Percentiles rank a stretch among this genome's conserved stretches.
Conservation (phyloP, 768 basidiomycete genomes). For the Termitomyces eurrhizus region DNA sequence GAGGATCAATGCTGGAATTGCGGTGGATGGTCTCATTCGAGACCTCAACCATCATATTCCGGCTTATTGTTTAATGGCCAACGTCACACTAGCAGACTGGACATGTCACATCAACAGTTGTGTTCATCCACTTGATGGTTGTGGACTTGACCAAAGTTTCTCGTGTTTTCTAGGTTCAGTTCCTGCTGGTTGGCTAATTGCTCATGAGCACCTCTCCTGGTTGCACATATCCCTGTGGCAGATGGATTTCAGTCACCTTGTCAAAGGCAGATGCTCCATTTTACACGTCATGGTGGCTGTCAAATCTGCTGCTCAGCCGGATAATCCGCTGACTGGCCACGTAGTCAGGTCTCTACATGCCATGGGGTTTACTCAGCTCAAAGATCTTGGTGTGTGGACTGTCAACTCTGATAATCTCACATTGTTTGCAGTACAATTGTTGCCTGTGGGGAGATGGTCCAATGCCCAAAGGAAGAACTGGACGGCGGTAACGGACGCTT, state of each 20-base stretch:
- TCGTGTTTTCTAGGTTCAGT: not conserved
- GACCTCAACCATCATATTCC: slow-evolving; percentile 24
- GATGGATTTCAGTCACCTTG: slow-evolving; percentile 7
- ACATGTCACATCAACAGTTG: slow-evolving; percentile 12
- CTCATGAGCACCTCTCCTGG: slow-evolving; percentile 7
- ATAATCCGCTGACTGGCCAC: too few relatives aligned
- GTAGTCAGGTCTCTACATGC: too few relatives aligned
- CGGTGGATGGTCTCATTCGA: slow-evolving; percentile 16
- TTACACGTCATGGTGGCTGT: too few relatives aligned
- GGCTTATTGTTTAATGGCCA: slow-evolving; percentile 14
- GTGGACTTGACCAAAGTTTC: slow-evolving; percentile 1
- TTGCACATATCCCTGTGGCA: not conserved
- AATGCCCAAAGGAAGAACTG: too few relatives aligned
- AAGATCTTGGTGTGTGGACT: too few relatives aligned
- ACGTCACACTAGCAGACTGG: slow-evolving; percentile 18
- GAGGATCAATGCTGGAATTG: slow-evolving; percentile 16
- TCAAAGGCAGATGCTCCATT: not conserved
- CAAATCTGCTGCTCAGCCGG: not conserved
- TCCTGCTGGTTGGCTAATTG: slow-evolving; percentile 14
- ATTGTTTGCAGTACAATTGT: too few relatives aligned
- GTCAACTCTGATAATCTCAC: too few relatives aligned
- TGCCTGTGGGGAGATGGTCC: too few relatives aligned
- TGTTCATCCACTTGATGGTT: slow-evolving; percentile 4
- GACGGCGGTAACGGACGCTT: too few relatives aligned
- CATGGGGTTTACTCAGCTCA: too few relatives aligned